A percentile compares a stretch with the other conserved stretches of the same genome.
phyloP scores from a whole-genome alignment of 257 asterid species.

The Capsicum chinense region DNA sequence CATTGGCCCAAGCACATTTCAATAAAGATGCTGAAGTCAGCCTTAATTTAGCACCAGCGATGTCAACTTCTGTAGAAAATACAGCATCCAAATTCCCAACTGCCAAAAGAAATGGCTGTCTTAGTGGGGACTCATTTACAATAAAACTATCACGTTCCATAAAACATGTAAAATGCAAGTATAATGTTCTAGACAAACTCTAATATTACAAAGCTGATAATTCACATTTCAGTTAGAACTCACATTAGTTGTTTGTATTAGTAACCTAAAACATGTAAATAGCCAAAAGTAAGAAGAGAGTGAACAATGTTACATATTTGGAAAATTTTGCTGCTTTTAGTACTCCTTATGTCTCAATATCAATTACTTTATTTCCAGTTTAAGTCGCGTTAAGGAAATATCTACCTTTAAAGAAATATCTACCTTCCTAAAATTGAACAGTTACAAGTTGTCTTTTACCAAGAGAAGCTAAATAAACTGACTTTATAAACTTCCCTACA shows the following conservation, averaged over 20 bases:
- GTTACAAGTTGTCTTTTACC: not conserved
- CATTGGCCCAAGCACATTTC: slow-evolving; percentile 69
- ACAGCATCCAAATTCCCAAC: slow-evolving; percentile 75
- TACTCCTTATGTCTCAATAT: not conserved
- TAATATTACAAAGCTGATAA: not conserved
- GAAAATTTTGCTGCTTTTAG: slow-evolving; percentile 24
- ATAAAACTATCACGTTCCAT: not conserved
- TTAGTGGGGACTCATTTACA: slow-evolving; percentile 7
- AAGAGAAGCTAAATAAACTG: not conserved
- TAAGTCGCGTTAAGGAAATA: not conserved
- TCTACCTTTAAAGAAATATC: not conserved
- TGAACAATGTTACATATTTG: not conserved
- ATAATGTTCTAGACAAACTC: not conserved
- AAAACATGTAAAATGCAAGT: not conserved
- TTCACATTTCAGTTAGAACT: slow-evolving; percentile 17
- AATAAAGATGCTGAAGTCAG: slow-evolving; percentile 65
- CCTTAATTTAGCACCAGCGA: slow-evolving; percentile 82
- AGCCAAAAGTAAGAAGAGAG: slow-evolving; percentile 11
- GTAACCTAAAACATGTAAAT: not conserved
- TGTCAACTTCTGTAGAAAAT: slow-evolving; percentile 71
- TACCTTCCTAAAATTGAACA: not conserved
- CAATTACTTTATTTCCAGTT: not conserved
- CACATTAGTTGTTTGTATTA: not conserved
- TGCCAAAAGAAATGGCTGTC: slow-evolving; percentile 35
- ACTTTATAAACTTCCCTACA: not conserved